Conservation (phyloP, 352 stramenopile species). For the Pythium plurisporium region DNA sequence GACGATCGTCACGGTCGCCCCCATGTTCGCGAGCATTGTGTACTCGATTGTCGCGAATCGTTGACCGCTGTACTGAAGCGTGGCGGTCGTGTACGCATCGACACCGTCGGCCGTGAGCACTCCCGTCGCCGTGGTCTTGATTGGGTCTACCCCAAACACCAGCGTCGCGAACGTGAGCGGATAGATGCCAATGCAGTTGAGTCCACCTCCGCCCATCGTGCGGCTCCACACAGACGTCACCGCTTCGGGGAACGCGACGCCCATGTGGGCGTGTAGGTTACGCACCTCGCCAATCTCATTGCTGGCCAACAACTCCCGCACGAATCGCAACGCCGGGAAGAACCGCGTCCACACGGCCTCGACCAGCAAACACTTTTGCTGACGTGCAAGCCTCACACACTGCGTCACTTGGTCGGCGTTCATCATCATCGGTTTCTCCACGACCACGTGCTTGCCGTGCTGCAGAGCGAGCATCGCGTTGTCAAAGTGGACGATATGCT, state of each 20-base stretch:
- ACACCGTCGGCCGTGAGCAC: constrained; percentile 43
- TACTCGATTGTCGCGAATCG: constrained; percentile 61
- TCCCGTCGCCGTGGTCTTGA: constrained; percentile 45
- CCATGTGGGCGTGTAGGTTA: constrained; percentile 69
- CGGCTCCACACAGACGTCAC: constrained; percentile 56
- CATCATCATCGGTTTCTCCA: constrained; percentile 94
- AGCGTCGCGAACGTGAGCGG: constrained; percentile 63
- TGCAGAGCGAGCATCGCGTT: constrained; percentile 70
- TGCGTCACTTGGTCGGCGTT: constrained; percentile 65
- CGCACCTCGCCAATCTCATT: constrained; percentile 63
- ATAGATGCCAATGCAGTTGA: constrained; percentile 78
- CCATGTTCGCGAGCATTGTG: constrained; percentile 48
- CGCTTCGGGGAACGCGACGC: constrained; percentile 38
- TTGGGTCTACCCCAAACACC: constrained; percentile 41
- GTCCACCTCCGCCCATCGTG: constrained; percentile 58
- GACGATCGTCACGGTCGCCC: constrained; percentile 65
- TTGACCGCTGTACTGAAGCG: constrained; percentile 41
- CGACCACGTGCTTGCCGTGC: constrained; percentile 88
- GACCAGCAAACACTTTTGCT: constrained; percentile 74
- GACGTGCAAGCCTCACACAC: constrained; percentile 46
- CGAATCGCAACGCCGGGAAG: constrained; percentile 68
- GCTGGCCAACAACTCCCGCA: constrained; percentile 44
- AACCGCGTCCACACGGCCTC: constrained; percentile 85
- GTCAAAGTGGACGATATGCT: constrained; percentile 83
- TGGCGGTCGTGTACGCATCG: constrained; percentile 44